Evolutionary conservation across 768 basidiomycete species (phyloP), one percentile per base, ranked within the genome.

Genomic region (Tulasnella sp.): DNA sequence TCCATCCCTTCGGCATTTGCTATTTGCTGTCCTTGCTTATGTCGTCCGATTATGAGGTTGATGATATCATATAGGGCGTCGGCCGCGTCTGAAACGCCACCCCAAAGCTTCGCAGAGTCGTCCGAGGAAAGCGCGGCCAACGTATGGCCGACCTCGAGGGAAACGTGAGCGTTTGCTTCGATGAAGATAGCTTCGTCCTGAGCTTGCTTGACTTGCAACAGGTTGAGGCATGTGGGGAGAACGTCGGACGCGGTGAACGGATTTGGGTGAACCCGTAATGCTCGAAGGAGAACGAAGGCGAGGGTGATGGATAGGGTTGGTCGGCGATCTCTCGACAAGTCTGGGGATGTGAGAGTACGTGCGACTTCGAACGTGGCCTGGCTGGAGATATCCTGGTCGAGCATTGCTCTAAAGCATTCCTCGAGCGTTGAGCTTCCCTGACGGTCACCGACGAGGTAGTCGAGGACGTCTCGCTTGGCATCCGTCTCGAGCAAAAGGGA

Each of bases 321-420:
- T 3, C 77, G 77, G 11, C 48, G 41, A 50, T 60, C 37, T 20
- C n/a, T 40, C 20, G 37, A 40, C 2, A 48, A 12, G 9, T 50
- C 54, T 14, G 76, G 14, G 48, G 76, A 77, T n/a, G 76, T 24
- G 18, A 75, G 24, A 31, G n/a, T 24, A 24, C 42, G 44, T 16
- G 64, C 72, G 44, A 75, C 78, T 28, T 46, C 14, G 58, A 46
- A 75, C 31, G 40, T 69, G n/a, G 78, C 28, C 28, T 75, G 28
- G n/a, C 40, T 50, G 20, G 78, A 73, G 72, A 80, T 44, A 31
- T 73, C 73, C 20, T 80, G 72, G 16, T 80, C 78, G 1, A 72
- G 41, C 73, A 75, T 80, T 41, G 58, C 42, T 28, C 41, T 28
- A 40, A 80, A 80, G 46, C 78, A 80, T 40, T 72, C 41, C 44